phyloP scores from a whole-genome alignment of 768 basidiomycete species.

The Agaricus blazei region DNA sequence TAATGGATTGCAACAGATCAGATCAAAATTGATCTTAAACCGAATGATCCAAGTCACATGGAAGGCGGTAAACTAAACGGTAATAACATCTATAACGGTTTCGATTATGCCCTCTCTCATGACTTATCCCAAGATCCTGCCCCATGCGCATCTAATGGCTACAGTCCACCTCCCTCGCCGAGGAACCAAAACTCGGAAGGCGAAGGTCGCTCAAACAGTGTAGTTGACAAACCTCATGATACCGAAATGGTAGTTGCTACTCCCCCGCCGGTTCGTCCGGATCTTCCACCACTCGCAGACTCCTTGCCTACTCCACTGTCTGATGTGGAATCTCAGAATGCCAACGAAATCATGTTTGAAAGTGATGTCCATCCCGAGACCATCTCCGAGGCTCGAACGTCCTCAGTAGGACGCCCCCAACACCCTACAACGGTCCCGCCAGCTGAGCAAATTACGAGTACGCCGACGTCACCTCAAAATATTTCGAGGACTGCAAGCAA shows the following conservation, averaged over 20 bases:
- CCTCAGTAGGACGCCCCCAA: neutral
- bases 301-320: neutral
- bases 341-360: neutral
- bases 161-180: neutral
- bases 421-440: neutral
- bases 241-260: neutral
- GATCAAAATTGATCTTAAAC: neutral
- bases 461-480: neutral
- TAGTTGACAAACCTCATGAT: neutral
- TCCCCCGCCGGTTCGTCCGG: neutral
- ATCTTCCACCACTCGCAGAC: neutral
- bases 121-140: neutral
- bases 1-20: constrained; percentile 4
- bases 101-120: neutral
- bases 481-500: neutral
- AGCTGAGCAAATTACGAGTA: neutral
- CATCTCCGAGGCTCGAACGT: neutral
- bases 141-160: neutral
- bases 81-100: neutral
- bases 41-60: too few species aligned
- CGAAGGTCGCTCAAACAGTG: neutral
- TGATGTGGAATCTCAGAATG: neutral
- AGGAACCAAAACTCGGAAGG: neutral
- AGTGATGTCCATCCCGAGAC: neutral
- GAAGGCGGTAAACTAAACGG: neutral